Percentiles rank a stretch among this genome's conserved stretches.
phyloP scores from a whole-genome alignment of 805 yeast species.

The Wickerhamiella lipophila region DNA sequence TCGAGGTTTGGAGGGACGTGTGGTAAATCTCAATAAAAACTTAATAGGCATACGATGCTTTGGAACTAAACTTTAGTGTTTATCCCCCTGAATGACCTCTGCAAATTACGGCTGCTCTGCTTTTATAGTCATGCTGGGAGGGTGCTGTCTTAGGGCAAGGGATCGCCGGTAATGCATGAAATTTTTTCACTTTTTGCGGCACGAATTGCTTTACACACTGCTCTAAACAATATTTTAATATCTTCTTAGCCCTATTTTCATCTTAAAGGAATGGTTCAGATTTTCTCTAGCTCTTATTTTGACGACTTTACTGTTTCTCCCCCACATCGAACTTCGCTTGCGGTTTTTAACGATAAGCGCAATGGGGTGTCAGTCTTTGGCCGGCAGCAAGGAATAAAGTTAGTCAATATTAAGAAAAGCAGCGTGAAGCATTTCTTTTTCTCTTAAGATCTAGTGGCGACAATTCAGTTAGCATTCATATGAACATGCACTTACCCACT shows the following conservation, averaged over 20 bases:
- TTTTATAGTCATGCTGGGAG: conserved; percentile 6
- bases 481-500: no score
- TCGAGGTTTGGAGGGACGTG: conserved; percentile 20
- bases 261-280: no score
- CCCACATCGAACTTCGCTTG: neutral
- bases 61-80: conserved; percentile 6
- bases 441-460: no score
- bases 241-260: no score
- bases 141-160: conserved; percentile 6
- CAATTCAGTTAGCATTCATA: no score
- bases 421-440: no score
- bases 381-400: no score
- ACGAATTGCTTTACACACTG: neutral
- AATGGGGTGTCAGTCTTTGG: neutral
- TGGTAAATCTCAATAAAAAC: conserved; percentile 17
- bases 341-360: neutral
- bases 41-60: conserved; percentile 16
- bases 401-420: no score
- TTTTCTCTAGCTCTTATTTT: no score
- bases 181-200: conserved; percentile 3
- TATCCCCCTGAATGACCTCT: neutral
- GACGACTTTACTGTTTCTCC: neutral
- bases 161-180: neutral
- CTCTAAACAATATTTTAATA: neutral
- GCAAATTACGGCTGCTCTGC: neutral